Percentiles rank a stretch among this genome's conserved stretches.
phyloP scores from a whole-genome alignment of 208 protist genomes.

The Naegleria gruberi region DNA sequence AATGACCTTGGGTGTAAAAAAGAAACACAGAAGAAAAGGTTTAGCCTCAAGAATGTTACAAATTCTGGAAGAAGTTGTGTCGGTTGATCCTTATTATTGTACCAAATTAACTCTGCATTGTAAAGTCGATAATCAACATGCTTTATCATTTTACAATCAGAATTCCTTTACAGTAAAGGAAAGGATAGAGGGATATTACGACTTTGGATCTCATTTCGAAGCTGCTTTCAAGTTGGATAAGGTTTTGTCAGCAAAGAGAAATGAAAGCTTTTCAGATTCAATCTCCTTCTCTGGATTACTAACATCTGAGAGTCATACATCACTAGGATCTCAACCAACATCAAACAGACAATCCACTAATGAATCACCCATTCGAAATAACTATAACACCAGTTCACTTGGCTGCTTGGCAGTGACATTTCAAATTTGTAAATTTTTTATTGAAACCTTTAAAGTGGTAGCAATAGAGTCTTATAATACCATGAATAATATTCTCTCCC shows the following conservation, averaged over 20 bases:
- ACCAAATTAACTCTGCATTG: background rate
- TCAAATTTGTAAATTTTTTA: background rate
- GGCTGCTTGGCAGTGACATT: background rate
- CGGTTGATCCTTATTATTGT: background rate
- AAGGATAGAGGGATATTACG: background rate
- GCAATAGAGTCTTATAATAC: background rate
- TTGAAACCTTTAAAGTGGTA: background rate
- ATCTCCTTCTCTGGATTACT: background rate
- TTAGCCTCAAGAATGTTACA: background rate
- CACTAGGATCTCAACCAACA: background rate
- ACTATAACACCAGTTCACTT: background rate
- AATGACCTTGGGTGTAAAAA: background rate
- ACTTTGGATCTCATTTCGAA: background rate
- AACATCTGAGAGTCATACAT: background rate
- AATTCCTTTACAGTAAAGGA: background rate
- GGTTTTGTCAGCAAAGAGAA: background rate
- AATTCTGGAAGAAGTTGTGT: background rate
- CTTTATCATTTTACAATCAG: background rate
- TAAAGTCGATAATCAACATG: slow-evolving; percentile 5
- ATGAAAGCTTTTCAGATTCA: background rate
- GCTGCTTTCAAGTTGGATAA: background rate
- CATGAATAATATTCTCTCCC: background rate
- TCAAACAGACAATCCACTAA: background rate
- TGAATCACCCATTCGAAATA: background rate
- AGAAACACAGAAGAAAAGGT: background rate